A percentile compares a stretch with the other conserved stretches of the same genome.
These are phyloP conservation scores for Alloascoidea hylecoeti DNA, from an alignment of 805 yeast species.

Conservation along the genomic window DNA sequence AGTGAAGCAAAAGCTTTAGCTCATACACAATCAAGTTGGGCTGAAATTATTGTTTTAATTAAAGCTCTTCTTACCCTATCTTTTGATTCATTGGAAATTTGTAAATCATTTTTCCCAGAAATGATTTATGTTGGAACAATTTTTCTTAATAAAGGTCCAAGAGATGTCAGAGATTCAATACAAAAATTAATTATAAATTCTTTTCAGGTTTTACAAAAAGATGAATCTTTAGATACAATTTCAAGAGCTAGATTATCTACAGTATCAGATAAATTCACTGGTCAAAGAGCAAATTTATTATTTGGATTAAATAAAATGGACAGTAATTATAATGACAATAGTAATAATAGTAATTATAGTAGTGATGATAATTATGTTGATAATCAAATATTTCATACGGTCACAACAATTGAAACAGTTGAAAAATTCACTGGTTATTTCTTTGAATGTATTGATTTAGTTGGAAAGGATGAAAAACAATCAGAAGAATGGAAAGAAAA, in stretches of 20 bases:
- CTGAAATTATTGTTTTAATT: conserved; percentile 57
- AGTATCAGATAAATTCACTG: conserved; percentile 23
- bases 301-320: conserved; percentile 45
- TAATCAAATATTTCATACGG: conserved; percentile 20
- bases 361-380: conserved; percentile 16
- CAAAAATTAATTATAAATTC: conserved; percentile 52
- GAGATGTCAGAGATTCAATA: conserved; percentile 41
- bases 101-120: conserved; percentile 37
- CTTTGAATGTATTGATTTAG: conserved; percentile 8
- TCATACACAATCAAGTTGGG: conserved; percentile 41
- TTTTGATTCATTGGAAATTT: conserved; percentile 37
- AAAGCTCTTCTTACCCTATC: conserved; percentile 49
- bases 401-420: not conserved
- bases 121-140: conserved; percentile 53
- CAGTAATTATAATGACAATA: no score
- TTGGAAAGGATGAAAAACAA: conserved; percentile 26
- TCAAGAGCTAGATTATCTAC: conserved; percentile 27
- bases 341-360: no score
- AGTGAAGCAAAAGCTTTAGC: conserved; percentile 28
- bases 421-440: not conserved
- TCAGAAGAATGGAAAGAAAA: conserved; percentile 43
- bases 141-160: conserved; percentile 33
- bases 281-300: conserved; percentile 54
- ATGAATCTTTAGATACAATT: conserved; percentile 28
- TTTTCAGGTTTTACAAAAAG: conserved; percentile 52